These are phyloP conservation scores for Ligustrum vulgare DNA, from an alignment of 257 asterid genomes.

Conservation along the genomic window DNA sequence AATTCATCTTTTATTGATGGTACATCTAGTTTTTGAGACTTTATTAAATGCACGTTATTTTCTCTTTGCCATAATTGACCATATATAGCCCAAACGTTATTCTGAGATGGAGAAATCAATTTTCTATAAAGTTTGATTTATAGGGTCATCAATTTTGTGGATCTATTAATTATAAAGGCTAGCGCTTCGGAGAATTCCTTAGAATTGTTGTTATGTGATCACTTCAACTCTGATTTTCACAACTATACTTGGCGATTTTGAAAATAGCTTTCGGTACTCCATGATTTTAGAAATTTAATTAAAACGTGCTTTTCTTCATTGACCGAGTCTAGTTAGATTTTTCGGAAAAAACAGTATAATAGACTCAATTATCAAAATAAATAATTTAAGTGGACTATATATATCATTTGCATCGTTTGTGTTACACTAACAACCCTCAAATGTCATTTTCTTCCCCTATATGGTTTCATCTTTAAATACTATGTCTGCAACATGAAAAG, in stretches of 20 bases:
- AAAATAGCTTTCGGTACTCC: too few relatives aligned
- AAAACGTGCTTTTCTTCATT: neutral
- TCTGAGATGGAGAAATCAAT: neutral
- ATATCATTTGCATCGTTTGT: neutral
- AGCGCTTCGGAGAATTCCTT: neutral
- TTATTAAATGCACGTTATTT: neutral
- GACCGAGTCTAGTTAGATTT: neutral
- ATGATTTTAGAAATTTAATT: too few relatives aligned
- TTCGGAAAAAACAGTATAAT: too few relatives aligned
- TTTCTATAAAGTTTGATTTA: too few relatives aligned
- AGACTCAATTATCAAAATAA: neutral
- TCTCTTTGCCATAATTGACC: neutral
- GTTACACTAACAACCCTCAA: conserved; percentile 5
- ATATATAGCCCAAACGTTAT: neutral
- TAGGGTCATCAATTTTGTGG: neutral
- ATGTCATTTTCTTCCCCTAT: conserved; percentile 3
- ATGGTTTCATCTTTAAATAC: conserved; percentile 1
- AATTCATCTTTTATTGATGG: too few relatives aligned
- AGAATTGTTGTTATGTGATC: neutral
- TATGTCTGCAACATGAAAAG: neutral
- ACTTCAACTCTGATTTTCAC: neutral
- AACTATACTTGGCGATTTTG: too few relatives aligned
- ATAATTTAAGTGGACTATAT: neutral
- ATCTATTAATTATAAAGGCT: neutral
- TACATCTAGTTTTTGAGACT: neutral